Evolutionary conservation across 768 basidiomycete species (phyloP), one percentile per base, ranked within the genome.

Genomic region (Ramaria sp.): DNA sequence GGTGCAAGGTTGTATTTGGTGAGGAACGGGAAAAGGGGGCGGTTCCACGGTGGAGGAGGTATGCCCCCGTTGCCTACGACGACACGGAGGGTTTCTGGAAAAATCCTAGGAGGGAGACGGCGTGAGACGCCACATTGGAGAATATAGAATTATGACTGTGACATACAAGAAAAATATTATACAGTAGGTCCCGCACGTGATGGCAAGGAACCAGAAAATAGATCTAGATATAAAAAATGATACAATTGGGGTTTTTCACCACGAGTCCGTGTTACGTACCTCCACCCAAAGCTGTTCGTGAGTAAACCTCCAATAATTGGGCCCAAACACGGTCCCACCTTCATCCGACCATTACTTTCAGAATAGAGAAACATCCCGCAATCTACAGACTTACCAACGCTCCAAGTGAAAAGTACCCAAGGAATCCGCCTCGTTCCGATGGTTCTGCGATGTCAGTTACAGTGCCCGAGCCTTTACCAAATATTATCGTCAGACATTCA

Each of bases 381-480:
- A 43, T 41, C 28, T 24, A 48, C 13, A 2, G 13, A 62, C 77
- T 39, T 57, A 80, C 82, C 73, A 81, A 73, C 18, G 83, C 81
- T 0, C 84, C 84, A 3, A 84, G 56, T 34, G 67, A 73, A 64
- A 79, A 87, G 7, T 85, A 48, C 2, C 88, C 89, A 53, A 81
- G 76, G 66, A 82, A 88, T 6, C 80, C 77, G 16, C 85, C 90
- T 34, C 89, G 71, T 67, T 92, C 88, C 36, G 77, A 74, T 0
- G 78, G 81, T 1, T 76, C 76, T 5, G 86, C 77, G 25, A 94
- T 83, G 63, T 94, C 90, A 1, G 79, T 79, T 52, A 94, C 77
- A 5, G 87, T 79, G 5, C 90, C 90, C 32, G 84, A 81, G 51
- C 83, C 83, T 80, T 59, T 39, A 25, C 50, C n/a, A n/a, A n/a